These are phyloP conservation scores for Plectosphaerella cucumerina DNA, from an alignment of 2,329 filamentous ascomycete genomes.

Conservation along the genomic window DNA sequence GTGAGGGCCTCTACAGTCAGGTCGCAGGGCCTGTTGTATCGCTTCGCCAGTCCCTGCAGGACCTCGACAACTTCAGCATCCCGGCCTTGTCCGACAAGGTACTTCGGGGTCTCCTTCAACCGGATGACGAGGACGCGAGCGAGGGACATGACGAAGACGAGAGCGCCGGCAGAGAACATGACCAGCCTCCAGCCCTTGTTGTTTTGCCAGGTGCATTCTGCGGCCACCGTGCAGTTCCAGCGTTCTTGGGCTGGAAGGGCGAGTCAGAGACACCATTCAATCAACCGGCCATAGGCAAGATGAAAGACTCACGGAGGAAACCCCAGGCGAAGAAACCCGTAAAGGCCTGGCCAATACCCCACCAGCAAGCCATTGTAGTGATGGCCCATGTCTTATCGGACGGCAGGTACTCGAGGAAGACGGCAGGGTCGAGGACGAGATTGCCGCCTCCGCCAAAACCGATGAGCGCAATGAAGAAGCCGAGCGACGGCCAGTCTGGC, in stretches of 20 bases:
- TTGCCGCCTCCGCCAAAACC: constrained; percentile 64
- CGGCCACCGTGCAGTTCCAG: constrained; percentile 12
- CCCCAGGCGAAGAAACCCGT: constrained; percentile 43
- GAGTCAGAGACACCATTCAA: constrained; percentile 28
- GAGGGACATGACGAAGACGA: constrained; percentile 46
- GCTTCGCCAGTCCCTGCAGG: constrained; percentile 31
- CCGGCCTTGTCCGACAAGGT: constrained; percentile 46
- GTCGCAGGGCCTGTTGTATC: constrained; percentile 33
- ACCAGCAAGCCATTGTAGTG: constrained; percentile 55
- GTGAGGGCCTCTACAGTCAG: constrained; percentile 34
- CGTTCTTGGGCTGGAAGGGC: constrained; percentile 18
- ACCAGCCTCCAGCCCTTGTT: constrained; percentile 50
- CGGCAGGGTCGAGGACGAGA: constrained; percentile 56
- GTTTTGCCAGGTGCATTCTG: constrained; percentile 32
- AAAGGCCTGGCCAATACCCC: constrained; percentile 26
- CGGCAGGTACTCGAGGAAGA: constrained; percentile 42
- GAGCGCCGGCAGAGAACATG: constrained; percentile 40
- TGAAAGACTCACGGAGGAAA: not conserved
- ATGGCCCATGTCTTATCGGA: constrained; percentile 59
- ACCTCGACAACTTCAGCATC: constrained; percentile 46
- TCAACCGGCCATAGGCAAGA: not conserved
- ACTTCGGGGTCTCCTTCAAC: constrained; percentile 58
- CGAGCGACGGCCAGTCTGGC: constrained; percentile 59
- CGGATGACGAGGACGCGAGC: constrained; percentile 49
- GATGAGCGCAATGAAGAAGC: constrained; percentile 55